Evolutionary conservation across 2,329 filamentous ascomycete species (phyloP), one percentile per base, ranked within the genome.

Genomic region (Lasiodiplodia citricola): DNA sequence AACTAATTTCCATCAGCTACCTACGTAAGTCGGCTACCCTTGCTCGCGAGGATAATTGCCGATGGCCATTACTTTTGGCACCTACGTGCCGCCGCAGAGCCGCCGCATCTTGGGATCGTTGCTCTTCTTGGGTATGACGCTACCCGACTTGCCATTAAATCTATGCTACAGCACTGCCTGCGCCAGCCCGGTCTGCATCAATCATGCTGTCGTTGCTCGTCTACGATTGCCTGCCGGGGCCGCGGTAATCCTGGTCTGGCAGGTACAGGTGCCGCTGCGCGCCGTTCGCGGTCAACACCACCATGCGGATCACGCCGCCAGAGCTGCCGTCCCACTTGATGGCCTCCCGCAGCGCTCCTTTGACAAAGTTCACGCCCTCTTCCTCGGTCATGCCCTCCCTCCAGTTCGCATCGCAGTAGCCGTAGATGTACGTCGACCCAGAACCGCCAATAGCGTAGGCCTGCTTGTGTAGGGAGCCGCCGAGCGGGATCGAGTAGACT

Each of bases 241-340:
- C 92, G 72, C 87, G 86, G 84, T 99, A 99, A 76, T 91, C 89
- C 71, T 79, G 76, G 84, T 99, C 95, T 54, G 96, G 96, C 77
- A 99, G 87, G 82, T 98, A 99, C 79, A 99, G 83, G 85, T 98
- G 96, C 83, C 96, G 89, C 82, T 96, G 90, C 7, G 95, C 94
- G 44, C 96, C 96, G 78, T 92, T 89, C 76, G 90, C 90, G 71
- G 95, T 99, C 82, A 99, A 84, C 70, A 99, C 96, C 71, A 98
- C 95, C 92, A 99, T 93, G 75, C 96, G 90, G 77, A 99, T 99
- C 70, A 99, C 96, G 84, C 96, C 96, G 73, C 96, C 96, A 3
- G 96, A 98, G 85, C 94, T 97, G 72, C 96, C 96, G 80, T 99
- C 96, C 96, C 96, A 99, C 84, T 97, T 97, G 87, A 99, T 98